Evolutionary conservation across 2,329 filamentous ascomycete genomes (phyloP).

Genomic region (Aspergillus melleus): DNA sequence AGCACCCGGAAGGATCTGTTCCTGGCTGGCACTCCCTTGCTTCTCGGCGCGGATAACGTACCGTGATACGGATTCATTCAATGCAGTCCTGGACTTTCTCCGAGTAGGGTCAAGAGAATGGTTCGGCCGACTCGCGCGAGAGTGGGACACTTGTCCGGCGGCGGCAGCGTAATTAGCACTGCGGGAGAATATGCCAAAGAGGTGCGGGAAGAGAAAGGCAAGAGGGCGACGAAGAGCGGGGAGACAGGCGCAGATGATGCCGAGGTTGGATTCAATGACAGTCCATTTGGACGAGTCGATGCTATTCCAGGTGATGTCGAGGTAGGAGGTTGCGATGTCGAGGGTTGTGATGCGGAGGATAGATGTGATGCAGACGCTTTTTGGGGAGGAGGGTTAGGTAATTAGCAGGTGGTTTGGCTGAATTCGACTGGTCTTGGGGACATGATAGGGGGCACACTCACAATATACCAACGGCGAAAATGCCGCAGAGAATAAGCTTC

Average conservation of each 20-base stretch:
- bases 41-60: neutral
- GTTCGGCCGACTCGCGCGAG: neutral
- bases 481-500: slow-evolving; percentile 50
- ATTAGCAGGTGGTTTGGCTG: neutral
- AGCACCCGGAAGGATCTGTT: neutral
- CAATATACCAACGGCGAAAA: slow-evolving; percentile 32
- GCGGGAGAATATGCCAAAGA: slow-evolving; percentile 4
- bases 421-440: neutral
- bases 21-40: neutral
- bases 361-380: slow-evolving; percentile 19
- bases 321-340: slow-evolving; percentile 18
- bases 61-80: neutral
- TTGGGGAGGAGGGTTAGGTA: neutral
- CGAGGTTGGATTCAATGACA: slow-evolving; percentile 37
- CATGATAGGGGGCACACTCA: slow-evolving; percentile 20
- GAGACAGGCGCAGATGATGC: slow-evolving; percentile 40
- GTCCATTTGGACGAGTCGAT: slow-evolving; percentile 39
- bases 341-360: slow-evolving; percentile 18
- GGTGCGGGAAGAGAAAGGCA: slow-evolving; percentile 8
- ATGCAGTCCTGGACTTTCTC: slow-evolving; percentile 1
- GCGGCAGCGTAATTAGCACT: neutral
- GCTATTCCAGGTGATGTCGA: slow-evolving; percentile 27
- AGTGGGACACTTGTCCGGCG: too few relatives aligned
- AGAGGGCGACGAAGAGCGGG: slow-evolving; percentile 33
- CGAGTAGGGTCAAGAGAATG: neutral